Percentiles rank a stretch among this genome's conserved stretches.
Evolutionary conservation across 371 early-diverging fungal genomes (phyloP).

Genomic region (Encephalitozoon romaleae): DNA sequence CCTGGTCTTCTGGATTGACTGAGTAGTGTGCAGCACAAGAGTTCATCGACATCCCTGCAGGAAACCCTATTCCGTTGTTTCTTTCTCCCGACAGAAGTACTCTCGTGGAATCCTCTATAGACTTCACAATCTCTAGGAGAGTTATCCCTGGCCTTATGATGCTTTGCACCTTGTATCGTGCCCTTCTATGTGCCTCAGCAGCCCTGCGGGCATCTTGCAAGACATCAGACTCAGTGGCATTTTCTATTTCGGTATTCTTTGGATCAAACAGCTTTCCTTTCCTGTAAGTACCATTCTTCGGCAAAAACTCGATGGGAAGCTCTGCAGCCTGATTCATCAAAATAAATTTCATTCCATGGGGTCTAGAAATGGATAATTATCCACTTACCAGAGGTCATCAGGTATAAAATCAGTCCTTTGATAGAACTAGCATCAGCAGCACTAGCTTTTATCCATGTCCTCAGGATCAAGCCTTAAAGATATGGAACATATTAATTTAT

Average conservation of each 20-base stretch:
- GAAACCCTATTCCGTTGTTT: conserved; percentile 78
- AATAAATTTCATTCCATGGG: conserved; percentile 18
- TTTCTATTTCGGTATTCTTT: conserved; percentile 3
- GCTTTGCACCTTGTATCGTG: conserved; percentile 72
- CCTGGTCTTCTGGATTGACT: conserved; percentile 86
- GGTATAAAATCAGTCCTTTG: too few relatives aligned
- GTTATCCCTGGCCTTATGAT: conserved; percentile 85
- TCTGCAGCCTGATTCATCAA: conserved; percentile 15
- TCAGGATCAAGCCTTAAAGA: too few relatives aligned
- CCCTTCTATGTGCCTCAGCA: conserved; percentile 63
- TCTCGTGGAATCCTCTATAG: conserved; percentile 86
- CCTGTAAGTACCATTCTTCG: neutral
- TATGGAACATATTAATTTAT: neutral
- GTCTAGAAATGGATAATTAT: neutral
- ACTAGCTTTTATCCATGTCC: too few relatives aligned
- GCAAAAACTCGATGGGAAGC: conserved; percentile 33
- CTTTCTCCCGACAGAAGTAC: conserved; percentile 72
- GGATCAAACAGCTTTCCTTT: conserved; percentile 2
- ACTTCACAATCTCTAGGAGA: conserved; percentile 79
- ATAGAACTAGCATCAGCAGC: too few relatives aligned
- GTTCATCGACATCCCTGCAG: conserved; percentile 92
- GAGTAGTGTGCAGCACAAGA: conserved; percentile 98
- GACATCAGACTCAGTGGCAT: conserved; percentile 43
- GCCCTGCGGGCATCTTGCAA: conserved; percentile 70
- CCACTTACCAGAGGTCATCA: neutral